A percentile compares a stretch with the other conserved stretches of the same genome.
These are phyloP conservation scores for Eucalyptus tenuipes DNA, from an alignment of 345 rosid genomes.

Conservation along the genomic window DNA sequence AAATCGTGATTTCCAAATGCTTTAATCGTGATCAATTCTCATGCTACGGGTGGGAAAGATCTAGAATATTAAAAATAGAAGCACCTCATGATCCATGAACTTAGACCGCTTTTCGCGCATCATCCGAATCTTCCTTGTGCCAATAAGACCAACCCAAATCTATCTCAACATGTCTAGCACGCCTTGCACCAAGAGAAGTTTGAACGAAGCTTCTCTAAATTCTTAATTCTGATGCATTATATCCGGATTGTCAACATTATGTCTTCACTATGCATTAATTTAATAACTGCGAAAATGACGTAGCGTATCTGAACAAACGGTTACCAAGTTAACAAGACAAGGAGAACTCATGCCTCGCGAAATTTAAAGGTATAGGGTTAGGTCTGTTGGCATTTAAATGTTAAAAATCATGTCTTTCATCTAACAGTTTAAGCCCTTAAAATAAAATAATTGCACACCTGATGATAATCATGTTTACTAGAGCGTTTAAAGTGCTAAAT, in stretches of 20 bases:
- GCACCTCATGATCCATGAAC: neutral
- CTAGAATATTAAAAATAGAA: neutral
- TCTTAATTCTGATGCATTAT: neutral
- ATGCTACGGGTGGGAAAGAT: too few relatives aligned
- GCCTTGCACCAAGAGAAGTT: neutral
- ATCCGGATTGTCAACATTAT: neutral
- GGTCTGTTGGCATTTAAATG: neutral
- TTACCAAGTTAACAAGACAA: neutral
- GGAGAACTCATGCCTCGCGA: neutral
- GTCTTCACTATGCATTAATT: neutral
- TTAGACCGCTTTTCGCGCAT: neutral
- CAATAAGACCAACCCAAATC: neutral
- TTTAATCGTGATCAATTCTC: neutral
- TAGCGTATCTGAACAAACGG: neutral
- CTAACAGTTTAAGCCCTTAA: neutral
- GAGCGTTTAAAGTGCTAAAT: neutral
- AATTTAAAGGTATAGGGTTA: neutral
- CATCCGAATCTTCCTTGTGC: neutral
- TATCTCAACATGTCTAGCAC: neutral
- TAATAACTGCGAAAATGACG: neutral
- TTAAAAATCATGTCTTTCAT: neutral
- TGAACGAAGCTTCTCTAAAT: neutral
- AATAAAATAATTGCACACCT: fast-evolving
- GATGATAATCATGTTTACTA: neutral
- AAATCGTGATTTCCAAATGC: neutral